These are phyloP conservation scores for Brassica incana DNA, from an alignment of 345 rosid genomes.

Conservation along the genomic window DNA sequence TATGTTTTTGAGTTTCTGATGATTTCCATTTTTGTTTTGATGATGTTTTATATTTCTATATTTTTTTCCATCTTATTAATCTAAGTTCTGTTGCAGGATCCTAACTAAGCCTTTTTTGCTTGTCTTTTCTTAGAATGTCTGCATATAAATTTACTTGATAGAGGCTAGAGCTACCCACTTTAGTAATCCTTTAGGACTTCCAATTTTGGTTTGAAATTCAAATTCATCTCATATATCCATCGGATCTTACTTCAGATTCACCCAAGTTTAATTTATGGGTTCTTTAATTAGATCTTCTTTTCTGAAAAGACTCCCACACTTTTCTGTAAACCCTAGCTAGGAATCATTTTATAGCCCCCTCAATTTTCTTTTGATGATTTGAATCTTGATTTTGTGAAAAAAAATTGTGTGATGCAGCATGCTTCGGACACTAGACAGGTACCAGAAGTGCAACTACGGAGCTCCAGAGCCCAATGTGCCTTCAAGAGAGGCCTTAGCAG, in stretches of 20 bases:
- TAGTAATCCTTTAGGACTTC: constrained; percentile 43
- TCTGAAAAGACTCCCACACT: constrained; percentile 4
- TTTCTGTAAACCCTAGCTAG: constrained; percentile 10
- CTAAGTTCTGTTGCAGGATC: constrained; percentile 6
- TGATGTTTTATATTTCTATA: neutral
- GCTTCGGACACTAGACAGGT: constrained; percentile 95
- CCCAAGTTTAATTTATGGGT: neutral
- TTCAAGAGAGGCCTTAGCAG: constrained; percentile 84
- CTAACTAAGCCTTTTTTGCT: neutral
- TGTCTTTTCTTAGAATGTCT: constrained; percentile 8
- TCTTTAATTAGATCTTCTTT: neutral
- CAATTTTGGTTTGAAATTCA: constrained; percentile 12
- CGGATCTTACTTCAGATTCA: constrained; percentile 33
- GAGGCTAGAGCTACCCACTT: constrained; percentile 22
- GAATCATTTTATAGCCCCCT: neutral
- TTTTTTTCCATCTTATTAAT: neutral
- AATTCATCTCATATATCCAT: constrained; percentile 38
- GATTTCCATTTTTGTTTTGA: constrained; percentile 22
- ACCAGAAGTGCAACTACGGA: constrained; percentile 94
- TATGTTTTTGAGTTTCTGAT: constrained; percentile 19
- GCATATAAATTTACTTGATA: neutral
- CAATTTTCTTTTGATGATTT: neutral
- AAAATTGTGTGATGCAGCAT: constrained; percentile 46
- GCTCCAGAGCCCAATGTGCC: constrained; percentile 86
- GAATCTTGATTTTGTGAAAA: neutral